Base-by-base conservation (phyloP, 2,329 filamentous ascomycete genomes). In the Fusarium nanum region DNA sequence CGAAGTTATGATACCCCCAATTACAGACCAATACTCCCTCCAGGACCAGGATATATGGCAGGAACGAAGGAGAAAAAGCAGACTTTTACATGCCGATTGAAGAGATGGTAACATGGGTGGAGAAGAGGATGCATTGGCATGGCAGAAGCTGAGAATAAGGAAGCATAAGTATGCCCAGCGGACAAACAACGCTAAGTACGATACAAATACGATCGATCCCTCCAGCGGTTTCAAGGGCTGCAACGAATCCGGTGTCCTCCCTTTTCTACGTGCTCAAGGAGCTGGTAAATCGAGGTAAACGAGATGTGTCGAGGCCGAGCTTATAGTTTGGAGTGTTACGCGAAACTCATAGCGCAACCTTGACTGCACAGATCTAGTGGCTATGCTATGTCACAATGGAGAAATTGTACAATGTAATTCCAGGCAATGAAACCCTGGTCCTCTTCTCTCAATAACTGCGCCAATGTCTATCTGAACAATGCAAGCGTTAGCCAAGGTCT, bases 1-100 rank as follows among this genome's bases (percentile, higher is more conserved):
- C 12, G 42, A 56, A 48, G 30, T 49, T 49, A 56, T 56, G 53
- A 56, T 56, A 56, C 53, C 53, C 53, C 30, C 6, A n/a, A 3
- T 27, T 53, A 42, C 13, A 9, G 23, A 20, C 9, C n/a, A 22
- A 37, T 41, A 41, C 54, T 50, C 54, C 20, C 14, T 6, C 23
- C 45, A 20, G 18, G 32, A 30, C 16, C n/a, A 10, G 27, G 13
- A 49, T 9, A 4, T 9, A 20, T 6, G 11, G 11, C 18, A 14
- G 12, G 10, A 28, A 40, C n/a, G 30, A 37, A 48, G 30, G 30
- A 10, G n/a, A 41, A 23, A 27, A 11, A 22, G 30, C 20, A 40
- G 16, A 13, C 25, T 40, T 20, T n/a, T 30, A n/a, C 1, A 27
- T 7, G 20, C 7, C 7, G 9, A 14, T 32, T 32, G n/a, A 16